Percentiles rank a stretch among this genome's conserved stretches.
These are phyloP conservation scores for Ophiostoma sp. DNA, from an alignment of 2,329 filamentous ascomycete genomes.

Conservation along the genomic window DNA sequence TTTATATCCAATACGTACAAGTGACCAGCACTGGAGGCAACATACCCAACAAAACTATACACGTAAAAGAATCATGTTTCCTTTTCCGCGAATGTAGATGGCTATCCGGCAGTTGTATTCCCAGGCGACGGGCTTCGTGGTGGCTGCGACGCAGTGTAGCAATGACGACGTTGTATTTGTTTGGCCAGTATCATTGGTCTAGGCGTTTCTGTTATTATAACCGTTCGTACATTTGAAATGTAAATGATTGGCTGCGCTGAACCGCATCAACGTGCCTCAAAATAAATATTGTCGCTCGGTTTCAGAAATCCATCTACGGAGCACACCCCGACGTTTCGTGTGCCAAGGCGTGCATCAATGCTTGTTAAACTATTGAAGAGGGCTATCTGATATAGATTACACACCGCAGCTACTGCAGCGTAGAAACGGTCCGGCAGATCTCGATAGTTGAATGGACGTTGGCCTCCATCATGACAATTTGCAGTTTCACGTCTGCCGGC, in stretches of 20 bases:
- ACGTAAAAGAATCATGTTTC: background rate
- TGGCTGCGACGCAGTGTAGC: conserved; percentile 1
- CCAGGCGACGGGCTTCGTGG: background rate
- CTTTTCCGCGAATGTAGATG: background rate
- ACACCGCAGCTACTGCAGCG: background rate
- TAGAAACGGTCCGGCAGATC: background rate
- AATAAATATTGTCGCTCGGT: background rate
- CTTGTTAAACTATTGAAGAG: background rate
- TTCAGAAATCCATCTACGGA: background rate
- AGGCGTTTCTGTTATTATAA: background rate
- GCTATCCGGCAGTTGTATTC: background rate
- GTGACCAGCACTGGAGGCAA: background rate
- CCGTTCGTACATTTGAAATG: background rate
- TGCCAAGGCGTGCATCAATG: conserved; percentile 6
- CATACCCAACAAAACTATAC: background rate
- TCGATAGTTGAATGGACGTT: background rate
- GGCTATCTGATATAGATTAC: background rate
- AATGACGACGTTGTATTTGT: background rate
- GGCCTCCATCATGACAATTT: background rate
- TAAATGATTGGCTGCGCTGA: background rate
- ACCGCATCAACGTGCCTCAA: conserved; percentile 1
- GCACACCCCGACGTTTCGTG: conserved; percentile 2
- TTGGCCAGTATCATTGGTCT: background rate
- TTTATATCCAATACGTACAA: background rate
- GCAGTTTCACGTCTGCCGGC: background rate